Conservation (phyloP, 2,329 filamentous ascomycete species). For the Venturia asperata region DNA sequence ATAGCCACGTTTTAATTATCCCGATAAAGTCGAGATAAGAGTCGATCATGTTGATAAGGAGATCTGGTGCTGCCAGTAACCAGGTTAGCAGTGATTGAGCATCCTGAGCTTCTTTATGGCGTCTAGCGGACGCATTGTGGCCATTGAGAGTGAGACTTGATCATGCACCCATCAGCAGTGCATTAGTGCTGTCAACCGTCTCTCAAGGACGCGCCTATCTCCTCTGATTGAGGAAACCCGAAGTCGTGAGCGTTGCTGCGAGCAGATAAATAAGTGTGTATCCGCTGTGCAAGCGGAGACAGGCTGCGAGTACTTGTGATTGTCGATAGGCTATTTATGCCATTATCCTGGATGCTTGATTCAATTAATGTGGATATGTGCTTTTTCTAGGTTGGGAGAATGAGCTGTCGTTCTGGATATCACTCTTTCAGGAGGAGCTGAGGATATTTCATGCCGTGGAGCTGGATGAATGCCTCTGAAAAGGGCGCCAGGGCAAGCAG, state of each 20-base stretch:
- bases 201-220: background rate
- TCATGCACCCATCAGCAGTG: background rate
- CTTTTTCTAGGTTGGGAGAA: background rate
- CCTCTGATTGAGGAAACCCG: too few species aligned
- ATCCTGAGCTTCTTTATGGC: background rate
- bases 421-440: background rate
- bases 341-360: background rate
- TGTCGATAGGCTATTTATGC: background rate
- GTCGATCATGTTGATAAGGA: background rate
- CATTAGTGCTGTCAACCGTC: background rate
- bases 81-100: background rate
- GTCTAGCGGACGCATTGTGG: background rate
- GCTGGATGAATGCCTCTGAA: background rate
- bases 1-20: background rate
- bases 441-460: background rate
- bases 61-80: background rate
- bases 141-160: conserved; percentile 1
- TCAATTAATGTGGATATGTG: background rate
- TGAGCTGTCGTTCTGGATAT: background rate
- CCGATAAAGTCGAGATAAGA: conserved; percentile 4
- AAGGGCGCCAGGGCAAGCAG: background rate
- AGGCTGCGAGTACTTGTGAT: background rate
- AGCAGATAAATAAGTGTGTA: background rate
- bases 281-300: background rate
- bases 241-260: background rate